A percentile compares a stretch with the other conserved stretches of the same genome.
Conservation (phyloP, 202 grass and related monocot species). For the Carex sylvatica region DNA sequence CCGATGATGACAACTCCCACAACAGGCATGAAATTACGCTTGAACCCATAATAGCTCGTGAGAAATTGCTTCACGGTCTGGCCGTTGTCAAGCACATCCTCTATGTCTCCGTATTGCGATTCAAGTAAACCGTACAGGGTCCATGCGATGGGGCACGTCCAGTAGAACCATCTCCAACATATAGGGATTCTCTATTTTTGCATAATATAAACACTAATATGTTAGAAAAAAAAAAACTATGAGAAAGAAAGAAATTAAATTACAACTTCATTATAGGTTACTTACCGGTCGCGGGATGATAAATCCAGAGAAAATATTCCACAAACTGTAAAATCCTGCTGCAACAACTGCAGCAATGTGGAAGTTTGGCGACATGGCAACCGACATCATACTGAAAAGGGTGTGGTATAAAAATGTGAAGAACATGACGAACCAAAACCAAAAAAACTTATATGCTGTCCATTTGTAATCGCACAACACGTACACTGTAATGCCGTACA, state of each 20-base stretch:
- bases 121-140: conserved; percentile 35
- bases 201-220: not conserved
- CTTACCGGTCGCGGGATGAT: conserved; percentile 28
- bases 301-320: conserved; percentile 38
- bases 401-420: conserved; percentile 39
- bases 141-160: conserved; percentile 37
- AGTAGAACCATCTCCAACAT: conserved; percentile 53
- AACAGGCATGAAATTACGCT: conserved; percentile 21
- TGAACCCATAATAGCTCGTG: conserved; percentile 31
- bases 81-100: not conserved
- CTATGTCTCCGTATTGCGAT: conserved; percentile 33
- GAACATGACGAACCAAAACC: conserved; percentile 26
- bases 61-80: conserved; percentile 23
- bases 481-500: conserved; percentile 57
- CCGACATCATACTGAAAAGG: conserved; percentile 36
- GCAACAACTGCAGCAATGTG: conserved; percentile 31
- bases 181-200: conserved; percentile 36
- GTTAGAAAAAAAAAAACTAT: not conserved
- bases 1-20: conserved; percentile 8
- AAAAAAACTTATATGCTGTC: conserved; percentile 65
- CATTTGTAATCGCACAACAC: conserved; percentile 68
- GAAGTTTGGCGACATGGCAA: conserved; percentile 34
- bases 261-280: not conserved
- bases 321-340: conserved; percentile 28
- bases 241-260: not conserved